Evolutionary conservation across 176 grass and related monocot genomes (phyloP).

Genomic region (Eragrostis curvula): DNA sequence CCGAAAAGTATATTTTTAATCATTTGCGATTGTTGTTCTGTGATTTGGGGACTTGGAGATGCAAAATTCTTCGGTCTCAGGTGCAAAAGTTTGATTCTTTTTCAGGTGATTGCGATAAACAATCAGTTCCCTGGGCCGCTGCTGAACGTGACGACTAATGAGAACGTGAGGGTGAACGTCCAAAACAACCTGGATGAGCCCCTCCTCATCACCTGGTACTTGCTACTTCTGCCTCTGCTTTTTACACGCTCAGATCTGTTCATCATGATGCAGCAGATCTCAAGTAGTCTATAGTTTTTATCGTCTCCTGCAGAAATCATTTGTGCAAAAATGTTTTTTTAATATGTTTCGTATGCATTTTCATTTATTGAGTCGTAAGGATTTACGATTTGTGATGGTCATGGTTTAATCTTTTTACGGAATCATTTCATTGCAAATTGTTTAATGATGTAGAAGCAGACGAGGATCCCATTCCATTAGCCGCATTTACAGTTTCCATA

Average conservation of each 20-base stretch:
- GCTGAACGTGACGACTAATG: conserved; percentile 84
- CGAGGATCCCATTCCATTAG: neutral
- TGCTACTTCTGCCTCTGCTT: neutral
- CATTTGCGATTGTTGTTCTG: no score
- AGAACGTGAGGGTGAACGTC: conserved; percentile 77
- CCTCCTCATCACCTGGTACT: conserved; percentile 80
- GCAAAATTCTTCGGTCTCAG: neutral
- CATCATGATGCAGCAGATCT: conserved; percentile 10
- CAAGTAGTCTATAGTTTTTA: neutral
- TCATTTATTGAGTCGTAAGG: neutral
- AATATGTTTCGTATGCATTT: neutral
- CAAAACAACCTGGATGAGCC: conserved; percentile 90
- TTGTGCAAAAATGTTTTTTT: neutral
- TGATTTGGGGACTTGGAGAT: no score
- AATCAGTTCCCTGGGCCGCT: conserved; percentile 78
- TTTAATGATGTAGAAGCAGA: no score
- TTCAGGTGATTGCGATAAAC: conserved; percentile 78
- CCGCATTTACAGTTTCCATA: conserved; percentile 30
- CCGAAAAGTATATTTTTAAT: no score
- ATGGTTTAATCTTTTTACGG: neutral
- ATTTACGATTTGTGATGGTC: neutral
- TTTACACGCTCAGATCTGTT: neutral
- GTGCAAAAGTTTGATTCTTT: neutral
- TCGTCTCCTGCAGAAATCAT: neutral
- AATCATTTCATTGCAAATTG: neutral